These are phyloP conservation scores for Porcisia hertigi DNA, from an alignment of 208 protist species.

Conservation along the genomic window DNA sequence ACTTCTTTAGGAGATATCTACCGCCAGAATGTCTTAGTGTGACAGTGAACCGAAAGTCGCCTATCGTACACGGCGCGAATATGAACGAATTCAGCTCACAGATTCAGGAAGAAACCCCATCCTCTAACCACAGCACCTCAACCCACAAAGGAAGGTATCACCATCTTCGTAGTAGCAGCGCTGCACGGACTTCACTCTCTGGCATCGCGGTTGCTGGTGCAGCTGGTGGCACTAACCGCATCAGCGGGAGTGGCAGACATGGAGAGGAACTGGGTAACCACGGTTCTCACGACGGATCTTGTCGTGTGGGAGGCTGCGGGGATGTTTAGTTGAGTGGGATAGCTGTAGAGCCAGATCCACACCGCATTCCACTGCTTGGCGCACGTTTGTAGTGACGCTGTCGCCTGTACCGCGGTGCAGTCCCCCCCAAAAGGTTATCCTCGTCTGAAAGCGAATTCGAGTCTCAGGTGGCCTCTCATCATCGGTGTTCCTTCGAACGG, in stretches of 20 bases:
- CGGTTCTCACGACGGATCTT: neutral
- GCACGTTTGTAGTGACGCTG: neutral
- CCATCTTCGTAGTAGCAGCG: neutral
- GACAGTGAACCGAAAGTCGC: conserved; percentile 38
- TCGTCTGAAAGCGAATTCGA: too few relatives aligned
- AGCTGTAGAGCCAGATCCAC: neutral
- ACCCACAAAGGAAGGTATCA: conserved; percentile 16
- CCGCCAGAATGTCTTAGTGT: conserved; percentile 47
- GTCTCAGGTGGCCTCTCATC: too few relatives aligned
- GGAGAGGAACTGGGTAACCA: conserved; percentile 10
- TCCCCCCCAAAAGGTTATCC: too few relatives aligned
- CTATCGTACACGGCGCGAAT: conserved; percentile 41
- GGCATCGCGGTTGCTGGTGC: conserved; percentile 11
- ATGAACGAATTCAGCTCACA: conserved; percentile 72
- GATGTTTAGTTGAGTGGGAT: neutral
- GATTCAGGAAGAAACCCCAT: conserved; percentile 42
- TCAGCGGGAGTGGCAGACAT: conserved; percentile 20
- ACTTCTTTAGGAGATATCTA: conserved; percentile 61
- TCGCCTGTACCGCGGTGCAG: neutral
- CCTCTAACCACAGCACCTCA: conserved; percentile 14
- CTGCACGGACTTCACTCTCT: conserved; percentile 13
- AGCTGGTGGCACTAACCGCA: conserved; percentile 24
- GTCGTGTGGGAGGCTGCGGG: neutral
- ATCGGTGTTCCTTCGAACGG: too few relatives aligned
- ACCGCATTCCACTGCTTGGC: neutral